Percentiles rank a stretch among this genome's conserved stretches.
phyloP scores from a whole-genome alignment of 2,329 filamentous ascomycete species.

The Paramyrothecium sp. region DNA sequence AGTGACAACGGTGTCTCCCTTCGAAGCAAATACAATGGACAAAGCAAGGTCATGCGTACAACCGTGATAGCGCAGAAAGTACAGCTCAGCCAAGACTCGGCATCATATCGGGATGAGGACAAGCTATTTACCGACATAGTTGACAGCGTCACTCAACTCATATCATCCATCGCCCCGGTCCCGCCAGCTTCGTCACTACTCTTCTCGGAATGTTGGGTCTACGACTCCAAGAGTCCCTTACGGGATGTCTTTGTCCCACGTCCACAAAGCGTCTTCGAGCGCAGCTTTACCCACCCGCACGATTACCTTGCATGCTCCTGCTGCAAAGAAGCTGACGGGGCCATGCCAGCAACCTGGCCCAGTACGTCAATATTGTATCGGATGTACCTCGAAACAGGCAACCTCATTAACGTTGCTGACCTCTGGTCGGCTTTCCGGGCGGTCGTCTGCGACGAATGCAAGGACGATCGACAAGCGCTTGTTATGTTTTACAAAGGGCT shows the following conservation, averaged over 20 bases:
- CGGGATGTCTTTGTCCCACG: conserved; percentile 73
- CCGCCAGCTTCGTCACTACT: conserved; percentile 42
- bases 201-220: conserved; percentile 72
- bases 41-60: conserved; percentile 68
- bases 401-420: conserved; percentile 76
- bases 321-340: conserved; percentile 50
- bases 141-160: conserved; percentile 38
- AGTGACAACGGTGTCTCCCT: conserved; percentile 49
- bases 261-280: conserved; percentile 68
- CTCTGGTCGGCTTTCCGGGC: conserved; percentile 75
- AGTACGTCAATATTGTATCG: conserved; percentile 74
- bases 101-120: conserved; percentile 68
- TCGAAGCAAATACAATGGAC: conserved; percentile 73
- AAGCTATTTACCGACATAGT: conserved; percentile 67
- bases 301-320: conserved; percentile 77
- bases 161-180: conserved; percentile 21
- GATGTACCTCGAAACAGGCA: conserved; percentile 74
- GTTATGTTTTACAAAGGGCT: conserved; percentile 82
- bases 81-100: conserved; percentile 73
- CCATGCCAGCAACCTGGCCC: conserved; percentile 61
- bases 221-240: conserved; percentile 68
- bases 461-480: conserved; percentile 56
- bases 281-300: conserved; percentile 69
- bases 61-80: conserved; percentile 82
- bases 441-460: conserved; percentile 46